phyloP scores from a whole-genome alignment of 176 grass and related monocot genomes.

The Paspalum vaginatum region DNA sequence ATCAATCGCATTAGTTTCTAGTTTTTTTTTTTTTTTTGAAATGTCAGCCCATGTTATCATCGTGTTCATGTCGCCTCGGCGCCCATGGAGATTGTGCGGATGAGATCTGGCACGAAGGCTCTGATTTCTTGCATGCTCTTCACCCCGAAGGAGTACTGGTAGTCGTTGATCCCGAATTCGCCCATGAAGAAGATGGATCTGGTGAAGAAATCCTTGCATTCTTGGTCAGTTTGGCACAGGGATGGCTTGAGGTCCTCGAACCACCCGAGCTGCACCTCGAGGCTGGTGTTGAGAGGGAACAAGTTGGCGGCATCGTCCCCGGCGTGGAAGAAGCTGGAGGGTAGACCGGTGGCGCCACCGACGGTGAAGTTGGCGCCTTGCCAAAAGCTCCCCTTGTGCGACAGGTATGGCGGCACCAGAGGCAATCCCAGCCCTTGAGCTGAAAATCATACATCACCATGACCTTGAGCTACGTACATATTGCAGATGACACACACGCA shows the following conservation, averaged over 20 bases:
- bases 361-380: slow-evolving; percentile 56
- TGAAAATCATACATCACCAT: no score
- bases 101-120: slow-evolving; percentile 41
- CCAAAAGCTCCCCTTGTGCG: slow-evolving; percentile 43
- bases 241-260: slow-evolving; percentile 53
- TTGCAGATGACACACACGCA: no score
- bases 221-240: slow-evolving; percentile 33
- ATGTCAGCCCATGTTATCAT: no score
- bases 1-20: background rate
- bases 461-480: no score
- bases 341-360: slow-evolving; percentile 36
- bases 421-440: slow-evolving; percentile 42
- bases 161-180: slow-evolving; percentile 56
- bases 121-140: slow-evolving; percentile 45
- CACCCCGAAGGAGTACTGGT: slow-evolving; percentile 30
- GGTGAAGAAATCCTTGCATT: slow-evolving; percentile 45
- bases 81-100: slow-evolving; percentile 39
- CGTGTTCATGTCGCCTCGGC: slow-evolving; percentile 40
- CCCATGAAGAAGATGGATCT: no score
- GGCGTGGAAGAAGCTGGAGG: slow-evolving; percentile 38
- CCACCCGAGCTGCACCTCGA: slow-evolving; percentile 47
- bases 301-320: background rate
- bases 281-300: slow-evolving; percentile 47
- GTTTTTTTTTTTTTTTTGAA: no score
- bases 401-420: slow-evolving; percentile 42